Base-by-base conservation (phyloP, 1,284 basidiomycete genomes). In the Irpex sp. region DNA sequence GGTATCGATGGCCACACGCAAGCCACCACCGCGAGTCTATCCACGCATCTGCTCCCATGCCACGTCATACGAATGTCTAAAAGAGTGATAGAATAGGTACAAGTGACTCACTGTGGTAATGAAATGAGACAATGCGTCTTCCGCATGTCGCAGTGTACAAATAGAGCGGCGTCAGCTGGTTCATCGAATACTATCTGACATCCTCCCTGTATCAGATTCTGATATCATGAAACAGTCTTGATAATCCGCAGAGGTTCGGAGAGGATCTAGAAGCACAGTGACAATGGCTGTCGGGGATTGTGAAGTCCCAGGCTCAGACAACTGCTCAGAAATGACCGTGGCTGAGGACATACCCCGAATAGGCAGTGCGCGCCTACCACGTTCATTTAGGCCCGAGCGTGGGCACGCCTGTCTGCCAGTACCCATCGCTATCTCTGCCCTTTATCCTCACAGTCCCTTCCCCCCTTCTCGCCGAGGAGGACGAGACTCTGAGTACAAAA, bases 401-500 rank as follows among this genome's bases (percentile, higher is more conserved):
- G 17, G 54, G 9, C 54, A 13, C 7, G 13, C 54, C 13, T 34
- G 9, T 48, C 57, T 51, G 49, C 8, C 49, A 31, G 38, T 58
- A 44, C 26, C 38, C 57, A 56, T 34, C 54, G 54, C 54, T 56
- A 36, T 56, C 54, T 26, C 8, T 56, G 21, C 54, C 34, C 54
- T 56, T 51, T 56, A 19, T 56, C 54, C 54, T 56, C 54, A 56
- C 54, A 36, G 54, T 56, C 21, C 9, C 54, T 36, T 56, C 54
- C 34, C 31, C 54, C 54, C n/a, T 56, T 26, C 34, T 17, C 54
- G n/a, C 17, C 21, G n/a, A 15, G 26, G 11, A 11, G 34, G 34
- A 36, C 26, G 54, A 56, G 54, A 36, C 34, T 56, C 4, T 17
- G 34, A 36, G 26, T 13, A 56, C 21, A 56, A 56, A 26, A 56